Percentiles rank a stretch among this genome's conserved stretches.
Evolutionary conservation across 129 eudicot genomes (phyloP).

Genomic region (Centaurea solstitialis): DNA sequence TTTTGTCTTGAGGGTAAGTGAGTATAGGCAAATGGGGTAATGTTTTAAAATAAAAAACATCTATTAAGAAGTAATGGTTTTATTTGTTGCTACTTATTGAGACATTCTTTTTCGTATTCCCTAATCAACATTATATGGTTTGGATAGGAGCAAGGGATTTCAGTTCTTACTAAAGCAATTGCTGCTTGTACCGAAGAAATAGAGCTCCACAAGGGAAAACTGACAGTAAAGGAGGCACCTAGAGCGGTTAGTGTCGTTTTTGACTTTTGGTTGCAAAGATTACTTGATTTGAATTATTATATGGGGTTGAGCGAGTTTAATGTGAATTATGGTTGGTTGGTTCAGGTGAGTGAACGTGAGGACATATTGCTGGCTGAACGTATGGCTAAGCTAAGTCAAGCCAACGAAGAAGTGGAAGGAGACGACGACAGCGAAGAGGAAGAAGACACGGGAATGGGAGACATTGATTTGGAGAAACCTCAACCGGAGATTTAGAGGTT

Average conservation of each 20-base stretch:
- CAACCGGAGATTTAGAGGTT: conserved; percentile 26
- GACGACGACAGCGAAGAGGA: conserved; percentile 92
- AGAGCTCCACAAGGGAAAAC: conserved; percentile 77
- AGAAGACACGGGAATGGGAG: conserved; percentile 99
- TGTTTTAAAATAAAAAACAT: not conserved
- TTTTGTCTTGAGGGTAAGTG: not conserved
- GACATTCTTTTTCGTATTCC: not conserved
- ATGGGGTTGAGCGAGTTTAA: no score
- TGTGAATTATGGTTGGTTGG: not conserved
- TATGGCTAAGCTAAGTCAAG: conserved; percentile 71
- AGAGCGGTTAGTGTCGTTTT: conserved; percentile 61
- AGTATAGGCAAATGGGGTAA: not conserved
- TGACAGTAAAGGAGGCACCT: conserved; percentile 74
- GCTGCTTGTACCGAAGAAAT: conserved; percentile 75
- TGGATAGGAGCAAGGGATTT: conserved; percentile 81
- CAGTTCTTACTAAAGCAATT: conserved; percentile 75
- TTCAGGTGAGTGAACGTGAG: conserved; percentile 98
- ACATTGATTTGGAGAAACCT: conserved; percentile 64
- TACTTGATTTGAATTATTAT: not conserved
- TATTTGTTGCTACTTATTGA: not conserved
- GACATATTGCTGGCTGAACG: conserved; percentile 75
- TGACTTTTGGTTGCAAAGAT: not conserved
- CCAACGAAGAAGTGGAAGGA: conserved; percentile 75
- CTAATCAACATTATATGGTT: not conserved
- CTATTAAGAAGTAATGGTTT: not conserved